Conservation (phyloP, 345 rosid species). For the Populus pruinosa region DNA sequence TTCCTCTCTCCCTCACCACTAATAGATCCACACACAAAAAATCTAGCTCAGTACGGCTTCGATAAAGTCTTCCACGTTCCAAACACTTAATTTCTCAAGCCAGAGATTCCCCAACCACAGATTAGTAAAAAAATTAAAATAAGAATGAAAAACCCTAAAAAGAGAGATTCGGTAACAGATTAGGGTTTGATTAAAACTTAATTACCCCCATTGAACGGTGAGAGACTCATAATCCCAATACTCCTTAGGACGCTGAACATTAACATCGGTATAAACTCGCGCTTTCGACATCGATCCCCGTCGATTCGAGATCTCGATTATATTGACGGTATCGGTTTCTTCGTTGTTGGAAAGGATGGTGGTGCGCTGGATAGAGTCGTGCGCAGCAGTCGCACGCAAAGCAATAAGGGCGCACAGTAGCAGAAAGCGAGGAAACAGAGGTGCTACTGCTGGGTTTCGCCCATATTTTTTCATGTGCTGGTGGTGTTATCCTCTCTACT, state of each 20-base stretch:
- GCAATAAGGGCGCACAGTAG: conserved; percentile 46
- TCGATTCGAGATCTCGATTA: conserved; percentile 34
- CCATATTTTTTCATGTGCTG: conserved; percentile 7
- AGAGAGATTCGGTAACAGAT: background rate
- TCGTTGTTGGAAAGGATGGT: conserved; percentile 1
- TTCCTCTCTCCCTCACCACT: background rate
- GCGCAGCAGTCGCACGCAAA: conserved; percentile 48
- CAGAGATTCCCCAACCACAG: background rate
- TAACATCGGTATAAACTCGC: conserved; percentile 77
- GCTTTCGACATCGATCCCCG: conserved; percentile 76
- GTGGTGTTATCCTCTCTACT: background rate
- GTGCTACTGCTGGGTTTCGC: background rate
- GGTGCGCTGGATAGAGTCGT: conserved; percentile 40
- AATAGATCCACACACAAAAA: background rate
- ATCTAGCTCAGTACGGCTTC: background rate
- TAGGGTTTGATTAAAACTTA: conserved; percentile 1
- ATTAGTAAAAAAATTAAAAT: background rate
- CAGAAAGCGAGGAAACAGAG: conserved; percentile 34
- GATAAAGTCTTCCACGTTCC: background rate
- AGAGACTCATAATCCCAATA: conserved; percentile 59
- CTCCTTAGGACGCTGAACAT: conserved; percentile 81
- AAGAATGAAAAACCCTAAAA: background rate
- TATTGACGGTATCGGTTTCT: conserved; percentile 15
- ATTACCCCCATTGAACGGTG: conserved; percentile 72
- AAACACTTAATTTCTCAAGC: background rate